Conservation (phyloP, 345 rosid species). For the Aethionema arabicum region DNA sequence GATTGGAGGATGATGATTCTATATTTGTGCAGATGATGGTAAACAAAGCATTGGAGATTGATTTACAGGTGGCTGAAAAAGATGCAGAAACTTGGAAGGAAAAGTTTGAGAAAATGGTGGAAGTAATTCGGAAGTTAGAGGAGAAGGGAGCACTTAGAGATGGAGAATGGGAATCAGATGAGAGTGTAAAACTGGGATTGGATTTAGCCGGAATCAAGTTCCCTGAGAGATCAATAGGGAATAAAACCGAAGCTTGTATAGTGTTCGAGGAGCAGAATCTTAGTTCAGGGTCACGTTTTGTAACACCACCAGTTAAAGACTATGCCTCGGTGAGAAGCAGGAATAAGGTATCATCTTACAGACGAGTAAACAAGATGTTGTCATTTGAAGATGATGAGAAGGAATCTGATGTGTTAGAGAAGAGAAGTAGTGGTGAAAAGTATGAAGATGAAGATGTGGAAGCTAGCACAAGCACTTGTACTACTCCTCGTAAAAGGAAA, state of each 20-base stretch:
- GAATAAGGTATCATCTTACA: slow-evolving; percentile 15
- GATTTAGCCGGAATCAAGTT: slow-evolving; percentile 11
- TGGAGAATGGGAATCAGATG: slow-evolving; percentile 23
- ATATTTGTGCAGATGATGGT: slow-evolving; percentile 47
- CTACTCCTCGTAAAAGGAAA: slow-evolving; percentile 49
- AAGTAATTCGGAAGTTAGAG: slow-evolving; percentile 27
- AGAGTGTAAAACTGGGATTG: slow-evolving; percentile 25
- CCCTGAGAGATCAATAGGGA: neutral
- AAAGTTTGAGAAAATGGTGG: slow-evolving; percentile 50
- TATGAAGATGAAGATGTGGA: slow-evolving; percentile 41
- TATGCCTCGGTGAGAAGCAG: slow-evolving; percentile 24
- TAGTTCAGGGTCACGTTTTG: slow-evolving; percentile 34
- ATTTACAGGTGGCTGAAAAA: slow-evolving; percentile 52
- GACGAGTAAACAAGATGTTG: slow-evolving; percentile 44
- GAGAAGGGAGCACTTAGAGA: slow-evolving; percentile 13
- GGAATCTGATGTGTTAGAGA: slow-evolving; percentile 22
- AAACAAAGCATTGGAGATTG: slow-evolving; percentile 44
- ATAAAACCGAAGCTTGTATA: slow-evolving; percentile 17
- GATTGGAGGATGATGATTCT: slow-evolving; percentile 37
- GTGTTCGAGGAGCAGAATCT: neutral
- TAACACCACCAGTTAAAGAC: slow-evolving; percentile 35
- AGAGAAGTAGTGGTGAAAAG: slow-evolving; percentile 27
- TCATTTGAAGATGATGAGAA: slow-evolving; percentile 46
- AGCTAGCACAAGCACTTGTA: slow-evolving; percentile 25
- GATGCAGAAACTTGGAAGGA: slow-evolving; percentile 52